Conservation (phyloP, 2,329 filamentous ascomycete genomes). For the Colletotrichum cereale region DNA sequence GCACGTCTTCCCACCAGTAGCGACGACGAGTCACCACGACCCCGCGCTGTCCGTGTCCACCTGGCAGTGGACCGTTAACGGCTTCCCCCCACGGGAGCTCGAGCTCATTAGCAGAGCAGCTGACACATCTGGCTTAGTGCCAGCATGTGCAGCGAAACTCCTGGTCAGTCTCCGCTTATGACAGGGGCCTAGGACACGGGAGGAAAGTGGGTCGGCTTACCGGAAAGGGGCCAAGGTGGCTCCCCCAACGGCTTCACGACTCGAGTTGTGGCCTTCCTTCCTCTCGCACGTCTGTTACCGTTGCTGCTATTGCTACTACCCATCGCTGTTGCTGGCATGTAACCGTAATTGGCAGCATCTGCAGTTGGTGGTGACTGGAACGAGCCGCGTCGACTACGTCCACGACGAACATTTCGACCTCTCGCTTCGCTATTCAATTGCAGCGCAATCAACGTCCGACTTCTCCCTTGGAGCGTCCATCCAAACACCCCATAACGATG, state of each 20-base stretch:
- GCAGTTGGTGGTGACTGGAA: conserved; percentile 1
- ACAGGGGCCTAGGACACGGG: conserved; percentile 9
- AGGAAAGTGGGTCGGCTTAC: conserved; percentile 20
- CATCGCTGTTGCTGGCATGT: conserved; percentile 6
- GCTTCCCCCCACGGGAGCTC: conserved; percentile 20
- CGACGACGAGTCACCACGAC: conserved; percentile 1
- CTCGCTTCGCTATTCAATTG: not conserved
- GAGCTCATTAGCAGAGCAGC: conserved; percentile 24
- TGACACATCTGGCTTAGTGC: conserved; percentile 22
- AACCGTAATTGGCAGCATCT: conserved; percentile 15
- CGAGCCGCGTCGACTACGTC: conserved; percentile 15
- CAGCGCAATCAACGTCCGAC: not conserved
- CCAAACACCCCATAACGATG: conserved; percentile 18
- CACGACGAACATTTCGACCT: not conserved
- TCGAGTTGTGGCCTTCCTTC: conserved; percentile 4
- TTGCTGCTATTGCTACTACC: not conserved
- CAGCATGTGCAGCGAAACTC: conserved; percentile 4
- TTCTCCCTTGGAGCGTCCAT: not conserved
- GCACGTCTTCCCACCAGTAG: conserved; percentile 22
- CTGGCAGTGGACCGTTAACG: conserved; percentile 22
- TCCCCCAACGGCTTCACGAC: conserved; percentile 8
- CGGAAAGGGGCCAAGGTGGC: conserved; percentile 11
- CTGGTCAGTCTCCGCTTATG: conserved; percentile 4
- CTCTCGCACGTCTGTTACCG: conserved; percentile 1
- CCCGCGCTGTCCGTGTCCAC: conserved; percentile 23